Evolutionary conservation across 768 basidiomycete genomes (phyloP), one percentile per base, ranked within the genome.

Genomic region (Lentinus tigrinus): DNA sequence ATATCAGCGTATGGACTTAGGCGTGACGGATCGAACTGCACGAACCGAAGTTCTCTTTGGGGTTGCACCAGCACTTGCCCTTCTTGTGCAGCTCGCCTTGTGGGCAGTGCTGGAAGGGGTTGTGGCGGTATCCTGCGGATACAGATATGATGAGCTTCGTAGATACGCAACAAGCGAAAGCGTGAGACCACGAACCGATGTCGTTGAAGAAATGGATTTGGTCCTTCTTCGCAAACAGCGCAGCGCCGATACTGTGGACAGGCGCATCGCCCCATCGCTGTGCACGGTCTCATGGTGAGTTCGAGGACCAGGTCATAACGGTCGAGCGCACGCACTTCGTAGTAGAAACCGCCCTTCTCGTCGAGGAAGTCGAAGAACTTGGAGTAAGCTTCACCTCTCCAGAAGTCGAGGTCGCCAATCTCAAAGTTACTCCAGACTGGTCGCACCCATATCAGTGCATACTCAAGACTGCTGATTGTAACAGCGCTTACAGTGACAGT

Each of bases 131-230:
- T 3, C 87, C 69, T 70, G 53, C 4, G 24, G 16, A n/a, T 3
- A n/a, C 14, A 4, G 13, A 21, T 9, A 27, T 42, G 21, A 31
- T 40, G 19, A 17, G 16, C 34, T 28, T 17, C 17, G 26, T 38
- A 19, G 24, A 57, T 27, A n/a, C n/a, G n/a, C n/a, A n/a, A n/a
- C n/a, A n/a, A 27, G 47, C 27, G 14, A 40, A 4, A 2, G 39
- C 28, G 26, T 5, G 4, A 51, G 66, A 67, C 26, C 54, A 85
- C 63, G 38, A 27, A 69, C 70, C 95, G 50, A 98, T 92, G 67
- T 98, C 94, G 62, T 88, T 83, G 79, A 98, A 98, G 77, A 93
- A 98, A 72, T 97, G 92, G 42, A 98, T 86, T 72, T 93, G 90
- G 17, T 93, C 89, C 69, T 91, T 95, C 70, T 81, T 81, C 0